These are phyloP conservation scores for Hericium alpestre DNA, from an alignment of 768 basidiomycete species.

Conservation along the genomic window DNA sequence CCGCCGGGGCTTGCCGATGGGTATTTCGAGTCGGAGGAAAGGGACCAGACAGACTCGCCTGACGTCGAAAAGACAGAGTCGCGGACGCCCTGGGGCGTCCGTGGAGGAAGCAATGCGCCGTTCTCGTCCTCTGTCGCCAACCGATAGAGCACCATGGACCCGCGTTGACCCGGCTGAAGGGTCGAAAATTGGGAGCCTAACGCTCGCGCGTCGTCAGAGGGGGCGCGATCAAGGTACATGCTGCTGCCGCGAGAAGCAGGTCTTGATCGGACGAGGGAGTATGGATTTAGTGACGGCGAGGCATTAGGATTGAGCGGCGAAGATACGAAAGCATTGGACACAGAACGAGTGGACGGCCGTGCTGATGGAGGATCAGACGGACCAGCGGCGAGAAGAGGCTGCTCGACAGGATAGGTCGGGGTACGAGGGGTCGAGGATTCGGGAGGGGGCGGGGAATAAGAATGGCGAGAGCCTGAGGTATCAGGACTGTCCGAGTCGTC, in stretches of 20 bases:
- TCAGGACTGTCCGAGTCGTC: slow-evolving; percentile 1
- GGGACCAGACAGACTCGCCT: slow-evolving; percentile 37
- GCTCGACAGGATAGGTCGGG: background rate
- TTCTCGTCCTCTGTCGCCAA: slow-evolving; percentile 31
- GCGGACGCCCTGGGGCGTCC: slow-evolving; percentile 17
- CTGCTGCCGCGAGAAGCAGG: slow-evolving; percentile 28
- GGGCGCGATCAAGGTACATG: slow-evolving; percentile 31
- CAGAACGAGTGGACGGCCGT: slow-evolving; percentile 18
- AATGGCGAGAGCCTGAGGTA: background rate
- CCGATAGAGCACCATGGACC: slow-evolving; percentile 62
- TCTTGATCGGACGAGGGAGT: slow-evolving; percentile 24
- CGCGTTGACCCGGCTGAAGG: slow-evolving; percentile 21
- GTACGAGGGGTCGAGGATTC: background rate
- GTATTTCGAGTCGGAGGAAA: slow-evolving; percentile 56
- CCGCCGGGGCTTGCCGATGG: slow-evolving; percentile 31
- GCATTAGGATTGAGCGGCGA: slow-evolving; percentile 43
- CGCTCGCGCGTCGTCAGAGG: slow-evolving; percentile 34
- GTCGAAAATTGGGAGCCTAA: slow-evolving; percentile 22
- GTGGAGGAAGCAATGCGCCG: slow-evolving; percentile 26
- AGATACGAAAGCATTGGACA: slow-evolving; percentile 30
- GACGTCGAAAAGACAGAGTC: slow-evolving; percentile 42
- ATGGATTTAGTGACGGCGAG: slow-evolving; percentile 14
- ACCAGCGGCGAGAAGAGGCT: background rate
- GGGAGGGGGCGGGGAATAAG: background rate
- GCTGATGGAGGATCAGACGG: background rate